These are phyloP conservation scores for Phialophora chinensis DNA, from an alignment of 2,329 filamentous ascomycete genomes.

Conservation along the genomic window DNA sequence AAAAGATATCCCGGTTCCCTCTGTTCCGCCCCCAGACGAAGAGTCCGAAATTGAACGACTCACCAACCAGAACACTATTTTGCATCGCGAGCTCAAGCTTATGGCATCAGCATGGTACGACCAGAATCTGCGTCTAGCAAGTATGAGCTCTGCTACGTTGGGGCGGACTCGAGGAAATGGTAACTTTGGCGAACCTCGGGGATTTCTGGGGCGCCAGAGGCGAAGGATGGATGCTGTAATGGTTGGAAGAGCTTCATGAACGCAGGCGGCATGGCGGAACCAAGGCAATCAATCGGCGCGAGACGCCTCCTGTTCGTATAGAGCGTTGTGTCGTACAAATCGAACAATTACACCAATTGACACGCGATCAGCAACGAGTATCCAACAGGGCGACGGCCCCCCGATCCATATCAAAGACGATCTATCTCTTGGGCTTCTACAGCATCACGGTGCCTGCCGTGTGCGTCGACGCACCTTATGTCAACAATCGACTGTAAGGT, in stretches of 20 bases:
- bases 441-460: neutral
- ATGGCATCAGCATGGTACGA: slow-evolving; percentile 57
- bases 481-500: neutral
- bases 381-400: neutral
- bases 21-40: slow-evolving; percentile 12
- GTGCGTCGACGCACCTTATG: neutral
- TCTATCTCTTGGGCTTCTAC: neutral
- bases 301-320: neutral
- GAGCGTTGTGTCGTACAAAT: neutral
- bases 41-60: slow-evolving; percentile 34
- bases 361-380: neutral
- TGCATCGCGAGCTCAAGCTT: slow-evolving; percentile 50
- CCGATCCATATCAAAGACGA: neutral
- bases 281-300: neutral
- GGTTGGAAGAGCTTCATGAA: slow-evolving; percentile 26
- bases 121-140: slow-evolving; percentile 53
- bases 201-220: slow-evolving; percentile 54
- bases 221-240: slow-evolving; percentile 47
- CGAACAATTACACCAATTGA: neutral
- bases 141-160: slow-evolving; percentile 47
- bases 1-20: slow-evolving; percentile 21
- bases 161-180: slow-evolving; percentile 49
- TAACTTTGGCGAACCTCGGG: slow-evolving; percentile 46
- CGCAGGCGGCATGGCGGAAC: neutral
- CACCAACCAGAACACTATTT: slow-evolving; percentile 32